These are phyloP conservation scores for Pestalotiopsis fici DNA, from an alignment of 2,329 filamentous ascomycete genomes.

Conservation along the genomic window DNA sequence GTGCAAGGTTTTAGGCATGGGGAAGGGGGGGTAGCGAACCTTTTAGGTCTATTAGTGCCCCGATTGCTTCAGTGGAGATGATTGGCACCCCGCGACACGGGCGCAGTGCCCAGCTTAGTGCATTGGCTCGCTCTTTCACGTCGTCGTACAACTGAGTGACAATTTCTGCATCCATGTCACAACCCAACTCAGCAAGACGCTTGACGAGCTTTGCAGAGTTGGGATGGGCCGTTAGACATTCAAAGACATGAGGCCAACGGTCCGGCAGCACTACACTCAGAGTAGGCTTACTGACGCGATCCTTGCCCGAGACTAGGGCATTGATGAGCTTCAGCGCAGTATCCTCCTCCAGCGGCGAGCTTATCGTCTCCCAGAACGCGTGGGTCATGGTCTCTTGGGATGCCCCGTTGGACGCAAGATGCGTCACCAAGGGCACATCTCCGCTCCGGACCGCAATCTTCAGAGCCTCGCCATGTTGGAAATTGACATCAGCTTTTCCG, in stretches of 20 bases:
- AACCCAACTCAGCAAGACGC: conserved; percentile 2
- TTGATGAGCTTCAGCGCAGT: background rate
- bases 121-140: background rate
- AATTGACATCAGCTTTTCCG: background rate
- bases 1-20: background rate
- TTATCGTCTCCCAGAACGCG: background rate
- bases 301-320: background rate
- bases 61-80: conserved; percentile 13
- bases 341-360: background rate
- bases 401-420: background rate
- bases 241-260: background rate
- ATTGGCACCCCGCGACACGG: background rate
- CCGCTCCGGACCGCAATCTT: background rate
- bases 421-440: background rate
- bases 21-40: conserved; percentile 15
- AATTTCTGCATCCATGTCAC: background rate
- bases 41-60: conserved; percentile 17
- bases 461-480: background rate
- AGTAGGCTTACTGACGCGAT: background rate
- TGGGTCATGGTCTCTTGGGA: background rate
- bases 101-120: background rate
- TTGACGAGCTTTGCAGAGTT: conserved; percentile 4
- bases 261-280: background rate
- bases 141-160: background rate
- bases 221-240: background rate